Evolutionary conservation across 2,329 filamentous ascomycete species (phyloP).

Genomic region (Arthrobotrys pseudoclavata): DNA sequence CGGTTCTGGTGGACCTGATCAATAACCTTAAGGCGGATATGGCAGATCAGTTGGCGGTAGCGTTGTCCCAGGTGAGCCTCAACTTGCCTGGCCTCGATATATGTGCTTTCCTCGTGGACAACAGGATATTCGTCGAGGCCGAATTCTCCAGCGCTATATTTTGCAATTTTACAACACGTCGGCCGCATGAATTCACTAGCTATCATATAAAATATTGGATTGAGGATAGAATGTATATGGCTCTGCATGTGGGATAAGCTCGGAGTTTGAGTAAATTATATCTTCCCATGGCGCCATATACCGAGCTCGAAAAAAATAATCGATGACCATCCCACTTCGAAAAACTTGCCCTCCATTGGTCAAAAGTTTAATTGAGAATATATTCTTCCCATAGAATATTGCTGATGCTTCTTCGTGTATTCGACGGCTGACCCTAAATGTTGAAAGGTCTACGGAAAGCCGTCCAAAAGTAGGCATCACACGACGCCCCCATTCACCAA

Average conservation of each 20-base stretch:
- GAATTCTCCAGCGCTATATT: neutral
- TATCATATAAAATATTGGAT: too few relatives aligned
- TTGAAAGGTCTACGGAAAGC: neutral
- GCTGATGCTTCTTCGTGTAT: slow-evolving; percentile 17
- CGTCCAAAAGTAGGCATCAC: neutral
- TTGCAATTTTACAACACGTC: neutral
- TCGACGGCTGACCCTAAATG: slow-evolving; percentile 15
- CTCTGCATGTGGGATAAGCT: neutral
- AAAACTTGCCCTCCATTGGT: neutral
- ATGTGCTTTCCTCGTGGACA: neutral
- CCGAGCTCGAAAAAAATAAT: neutral
- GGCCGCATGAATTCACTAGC: neutral
- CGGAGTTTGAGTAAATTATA: neutral
- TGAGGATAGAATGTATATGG: neutral
- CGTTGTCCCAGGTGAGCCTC: neutral
- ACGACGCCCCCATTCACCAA: neutral
- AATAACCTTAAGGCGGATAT: neutral
- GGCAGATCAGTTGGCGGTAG: neutral
- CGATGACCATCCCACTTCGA: neutral
- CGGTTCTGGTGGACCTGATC: slow-evolving; percentile 1
- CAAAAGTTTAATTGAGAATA: slow-evolving; percentile 14
- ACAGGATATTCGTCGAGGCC: neutral
- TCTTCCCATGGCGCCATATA: slow-evolving; percentile 30
- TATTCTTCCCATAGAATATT: slow-evolving; percentile 23
- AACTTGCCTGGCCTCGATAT: neutral